phyloP scores from a whole-genome alignment of 208 protist genomes.

The Trypanosoma theileri region DNA sequence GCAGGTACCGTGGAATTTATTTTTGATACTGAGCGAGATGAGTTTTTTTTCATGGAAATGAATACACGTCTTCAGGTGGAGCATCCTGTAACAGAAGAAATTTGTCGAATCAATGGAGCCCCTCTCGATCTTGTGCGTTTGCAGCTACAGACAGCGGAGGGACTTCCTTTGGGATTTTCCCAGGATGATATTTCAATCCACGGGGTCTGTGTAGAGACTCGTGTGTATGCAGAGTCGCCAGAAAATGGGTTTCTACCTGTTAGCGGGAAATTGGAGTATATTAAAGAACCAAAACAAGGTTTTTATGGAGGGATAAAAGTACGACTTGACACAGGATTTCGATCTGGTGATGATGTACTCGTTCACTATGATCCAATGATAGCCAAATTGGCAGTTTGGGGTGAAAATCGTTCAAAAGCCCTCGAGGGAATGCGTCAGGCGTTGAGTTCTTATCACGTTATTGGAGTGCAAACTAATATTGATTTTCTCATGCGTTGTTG shows the following conservation, averaged over 20 bases:
- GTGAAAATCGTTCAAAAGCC: slow-evolving; percentile 63
- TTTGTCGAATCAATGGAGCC: slow-evolving; percentile 71
- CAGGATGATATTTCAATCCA: slow-evolving; percentile 82
- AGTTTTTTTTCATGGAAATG: slow-evolving; percentile 99
- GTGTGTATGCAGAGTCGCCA: slow-evolving; percentile 96
- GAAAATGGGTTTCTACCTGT: slow-evolving; percentile 87
- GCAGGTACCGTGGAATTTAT: slow-evolving; percentile 99
- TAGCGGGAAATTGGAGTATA: slow-evolving; percentile 58
- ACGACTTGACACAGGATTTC: slow-evolving; percentile 84
- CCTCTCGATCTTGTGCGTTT: slow-evolving; percentile 94
- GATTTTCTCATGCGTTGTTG: slow-evolving; percentile 37
- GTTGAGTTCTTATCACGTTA: slow-evolving; percentile 87
- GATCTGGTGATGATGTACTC: slow-evolving; percentile 73
- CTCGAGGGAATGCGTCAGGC: slow-evolving; percentile 65
- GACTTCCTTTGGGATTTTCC: slow-evolving; percentile 62
- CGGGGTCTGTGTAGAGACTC: slow-evolving; percentile 91
- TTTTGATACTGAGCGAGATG: slow-evolving; percentile 74
- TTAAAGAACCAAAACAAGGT: slow-evolving; percentile 34
- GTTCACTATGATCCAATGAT: slow-evolving; percentile 98
- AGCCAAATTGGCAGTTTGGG: slow-evolving; percentile 96
- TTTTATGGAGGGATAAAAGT: slow-evolving; percentile 36
- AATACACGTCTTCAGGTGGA: slow-evolving; percentile 98
- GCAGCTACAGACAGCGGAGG: slow-evolving; percentile 86
- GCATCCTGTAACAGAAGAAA: slow-evolving; percentile 96
- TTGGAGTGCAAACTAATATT: slow-evolving; percentile 93